Percentiles rank a stretch among this genome's conserved stretches.
These are phyloP conservation scores for Cyphellophora europaea DNA, from an alignment of 2,329 filamentous ascomycete genomes.

Conservation along the genomic window DNA sequence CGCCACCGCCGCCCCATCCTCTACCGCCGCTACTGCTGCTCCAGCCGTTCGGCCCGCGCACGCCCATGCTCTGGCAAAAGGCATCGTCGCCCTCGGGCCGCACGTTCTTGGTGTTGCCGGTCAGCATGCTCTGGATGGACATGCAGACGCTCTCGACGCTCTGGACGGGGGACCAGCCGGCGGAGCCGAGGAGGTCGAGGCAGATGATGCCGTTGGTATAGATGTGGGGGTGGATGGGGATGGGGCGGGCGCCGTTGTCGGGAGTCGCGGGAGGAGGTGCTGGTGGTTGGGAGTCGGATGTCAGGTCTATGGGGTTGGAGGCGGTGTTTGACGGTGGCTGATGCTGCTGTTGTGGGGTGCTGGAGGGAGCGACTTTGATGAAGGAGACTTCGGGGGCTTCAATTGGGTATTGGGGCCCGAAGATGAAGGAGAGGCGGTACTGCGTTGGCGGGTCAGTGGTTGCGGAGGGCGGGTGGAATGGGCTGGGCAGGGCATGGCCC, in stretches of 20 bases:
- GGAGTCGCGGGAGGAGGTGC: constrained; percentile 19
- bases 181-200: constrained; percentile 76
- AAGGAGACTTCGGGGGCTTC: constrained; percentile 95
- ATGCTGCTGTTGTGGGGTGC: constrained; percentile 22
- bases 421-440: constrained; percentile 81
- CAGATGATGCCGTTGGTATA: constrained; percentile 99
- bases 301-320: constrained; percentile 6
- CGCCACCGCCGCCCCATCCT: constrained; percentile 39
- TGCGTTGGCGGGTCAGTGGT: too few species aligned
- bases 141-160: constrained; percentile 96
- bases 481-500: too few species aligned
- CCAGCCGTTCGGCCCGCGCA: constrained; percentile 17
- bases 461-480: too few species aligned
- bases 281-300: constrained; percentile 1
- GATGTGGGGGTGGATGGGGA: constrained; percentile 94
- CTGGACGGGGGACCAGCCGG: constrained; percentile 94
- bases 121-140: constrained; percentile 96
- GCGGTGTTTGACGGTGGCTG: constrained; percentile 5
- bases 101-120: constrained; percentile 86
- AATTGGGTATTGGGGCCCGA: constrained; percentile 71
- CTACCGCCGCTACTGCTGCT: constrained; percentile 50
- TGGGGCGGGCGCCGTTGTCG: constrained; percentile 39
- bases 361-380: constrained; percentile 46
- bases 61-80: constrained; percentile 52
- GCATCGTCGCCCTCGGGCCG: constrained; percentile 82